phyloP scores from a whole-genome alignment of 2,329 filamentous ascomycete genomes.

The Cladophialophora exuberans region DNA sequence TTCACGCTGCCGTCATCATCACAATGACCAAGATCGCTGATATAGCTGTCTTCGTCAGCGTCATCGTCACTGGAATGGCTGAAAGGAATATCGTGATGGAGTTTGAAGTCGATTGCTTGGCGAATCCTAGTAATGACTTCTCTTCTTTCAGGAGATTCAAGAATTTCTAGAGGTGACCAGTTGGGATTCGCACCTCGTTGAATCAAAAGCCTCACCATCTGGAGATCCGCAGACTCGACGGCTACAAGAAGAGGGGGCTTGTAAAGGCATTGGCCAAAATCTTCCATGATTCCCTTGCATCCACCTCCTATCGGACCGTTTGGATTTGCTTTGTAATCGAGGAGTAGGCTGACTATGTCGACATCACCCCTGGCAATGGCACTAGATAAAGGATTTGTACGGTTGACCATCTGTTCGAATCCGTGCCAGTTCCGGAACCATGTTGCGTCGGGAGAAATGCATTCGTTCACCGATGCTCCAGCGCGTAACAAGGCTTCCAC shows the following conservation, averaged over 20 bases:
- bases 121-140: background rate
- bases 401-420: background rate
- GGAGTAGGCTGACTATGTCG: slow-evolving; percentile 1
- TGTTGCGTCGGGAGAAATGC: background rate
- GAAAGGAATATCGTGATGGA: no score
- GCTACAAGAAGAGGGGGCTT: slow-evolving; percentile 1
- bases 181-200: slow-evolving; percentile 4
- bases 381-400: background rate
- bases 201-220: background rate
- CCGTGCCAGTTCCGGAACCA: no score
- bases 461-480: background rate
- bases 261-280: background rate
- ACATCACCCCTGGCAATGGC: background rate
- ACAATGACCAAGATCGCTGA: background rate
- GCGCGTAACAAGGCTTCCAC: background rate
- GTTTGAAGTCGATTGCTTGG: no score
- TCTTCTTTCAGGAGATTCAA: background rate
- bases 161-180: background rate
- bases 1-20: no score
- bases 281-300: background rate
- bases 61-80: background rate
- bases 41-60: background rate
- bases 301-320: background rate
- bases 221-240: background rate
- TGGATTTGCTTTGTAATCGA: slow-evolving; percentile 3